A percentile compares a stretch with the other conserved stretches of the same genome.
phyloP scores from a whole-genome alignment of 345 rosid species.

The Sisymbrium irio region DNA sequence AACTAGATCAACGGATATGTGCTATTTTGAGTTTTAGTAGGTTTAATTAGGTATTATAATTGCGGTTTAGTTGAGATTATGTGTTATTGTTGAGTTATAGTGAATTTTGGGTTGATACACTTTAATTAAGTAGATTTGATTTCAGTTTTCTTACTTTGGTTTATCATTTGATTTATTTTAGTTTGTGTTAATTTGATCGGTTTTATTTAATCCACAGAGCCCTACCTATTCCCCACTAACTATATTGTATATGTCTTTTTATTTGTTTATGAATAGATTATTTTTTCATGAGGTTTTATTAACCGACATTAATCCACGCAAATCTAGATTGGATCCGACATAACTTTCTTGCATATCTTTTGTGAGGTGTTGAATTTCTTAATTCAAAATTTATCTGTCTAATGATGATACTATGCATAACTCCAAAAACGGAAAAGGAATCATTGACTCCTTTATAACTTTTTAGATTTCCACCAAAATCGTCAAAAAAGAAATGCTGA shows the following conservation, averaged over 20 bases:
- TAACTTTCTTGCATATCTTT: conserved; percentile 26
- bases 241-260: background rate
- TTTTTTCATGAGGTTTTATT: background rate
- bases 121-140: background rate
- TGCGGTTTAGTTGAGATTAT: background rate
- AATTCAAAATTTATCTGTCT: conserved; percentile 15
- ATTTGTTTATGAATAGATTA: background rate
- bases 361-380: conserved; percentile 38
- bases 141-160: background rate
- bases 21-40: background rate
- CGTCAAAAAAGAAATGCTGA: conserved; percentile 30
- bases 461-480: conserved; percentile 13
- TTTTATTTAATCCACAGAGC: background rate
- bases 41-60: background rate
- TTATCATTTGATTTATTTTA: background rate
- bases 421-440: conserved; percentile 32
- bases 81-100: background rate
- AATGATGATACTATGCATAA: conserved; percentile 28
- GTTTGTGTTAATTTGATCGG: background rate
- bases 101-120: background rate
- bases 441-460: conserved; percentile 29
- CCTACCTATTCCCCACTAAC: conserved; percentile 27
- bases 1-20: background rate
- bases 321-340: conserved; percentile 34
- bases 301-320: conserved; percentile 29